Evolutionary conservation across 768 basidiomycete genomes (phyloP).

Genomic region (Amanita phalloides): DNA sequence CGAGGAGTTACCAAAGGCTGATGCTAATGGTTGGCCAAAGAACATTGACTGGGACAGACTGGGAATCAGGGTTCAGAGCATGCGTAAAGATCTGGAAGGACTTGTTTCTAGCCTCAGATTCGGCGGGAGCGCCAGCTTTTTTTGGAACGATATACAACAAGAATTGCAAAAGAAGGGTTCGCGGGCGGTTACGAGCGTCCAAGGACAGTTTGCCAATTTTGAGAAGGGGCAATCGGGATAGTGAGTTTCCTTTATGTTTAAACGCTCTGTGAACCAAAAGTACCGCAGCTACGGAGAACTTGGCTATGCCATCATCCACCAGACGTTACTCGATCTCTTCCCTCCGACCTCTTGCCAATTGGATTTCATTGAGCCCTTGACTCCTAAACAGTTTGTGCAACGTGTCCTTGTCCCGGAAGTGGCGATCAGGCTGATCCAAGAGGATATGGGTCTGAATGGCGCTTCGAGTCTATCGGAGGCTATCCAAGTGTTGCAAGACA

Average conservation of each 20-base stretch:
- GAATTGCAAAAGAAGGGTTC: constrained; percentile 58
- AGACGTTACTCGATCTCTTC: constrained; percentile 67
- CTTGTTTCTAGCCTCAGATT: constrained; percentile 33
- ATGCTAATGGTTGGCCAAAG: constrained; percentile 67
- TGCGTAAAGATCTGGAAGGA: constrained; percentile 34
- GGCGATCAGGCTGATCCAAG: constrained; percentile 69
- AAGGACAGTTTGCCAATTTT: constrained; percentile 70
- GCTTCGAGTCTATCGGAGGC: constrained; percentile 32
- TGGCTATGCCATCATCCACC: constrained; percentile 72
- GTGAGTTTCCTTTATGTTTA: constrained; percentile 32
- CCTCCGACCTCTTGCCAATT: constrained; percentile 50
- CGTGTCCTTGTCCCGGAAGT: constrained; percentile 88
- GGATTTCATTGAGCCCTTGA: constrained; percentile 49
- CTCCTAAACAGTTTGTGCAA: constrained; percentile 66
- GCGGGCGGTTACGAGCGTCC: constrained; percentile 53
- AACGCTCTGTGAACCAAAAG: neutral
- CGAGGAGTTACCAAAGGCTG: constrained; percentile 61
- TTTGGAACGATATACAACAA: constrained; percentile 58
- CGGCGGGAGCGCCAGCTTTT: constrained; percentile 25
- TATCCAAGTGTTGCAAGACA: constrained; percentile 55
- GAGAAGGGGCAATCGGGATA: constrained; percentile 84
- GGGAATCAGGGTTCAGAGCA: constrained; percentile 37
- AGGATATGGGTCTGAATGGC: constrained; percentile 47
- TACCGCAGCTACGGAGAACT: constrained; percentile 73
- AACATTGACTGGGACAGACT: constrained; percentile 54